phyloP scores from a whole-genome alignment of 768 basidiomycete species.

The Termitomyces sp. region DNA sequence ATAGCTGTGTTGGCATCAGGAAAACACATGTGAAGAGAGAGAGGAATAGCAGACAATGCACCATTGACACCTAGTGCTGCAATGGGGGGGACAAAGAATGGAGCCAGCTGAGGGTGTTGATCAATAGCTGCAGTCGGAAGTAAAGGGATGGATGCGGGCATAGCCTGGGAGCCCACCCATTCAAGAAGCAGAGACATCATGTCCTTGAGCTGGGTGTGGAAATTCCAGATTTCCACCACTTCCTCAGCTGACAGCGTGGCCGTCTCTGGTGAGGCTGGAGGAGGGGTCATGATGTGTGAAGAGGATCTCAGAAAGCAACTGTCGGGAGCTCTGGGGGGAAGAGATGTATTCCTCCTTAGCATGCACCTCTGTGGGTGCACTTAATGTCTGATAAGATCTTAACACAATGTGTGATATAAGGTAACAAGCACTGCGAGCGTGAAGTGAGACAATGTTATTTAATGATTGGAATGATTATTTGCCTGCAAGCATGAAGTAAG shows the following conservation, averaged over 20 bases:
- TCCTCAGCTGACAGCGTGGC: background rate
- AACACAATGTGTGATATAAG: too few relatives aligned
- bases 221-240: background rate
- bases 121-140: too few relatives aligned
- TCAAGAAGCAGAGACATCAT: background rate
- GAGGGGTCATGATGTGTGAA: background rate
- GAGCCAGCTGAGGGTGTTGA: background rate
- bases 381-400: too few relatives aligned
- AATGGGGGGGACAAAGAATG: background rate
- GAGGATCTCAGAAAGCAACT: background rate
- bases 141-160: too few relatives aligned
- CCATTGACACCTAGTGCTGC: too few relatives aligned
- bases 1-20: too few relatives aligned
- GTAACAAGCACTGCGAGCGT: too few relatives aligned
- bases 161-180: background rate
- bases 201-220: background rate
- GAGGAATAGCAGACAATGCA: background rate
- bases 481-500: too few relatives aligned
- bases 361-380: too few relatives aligned
- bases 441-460: too few relatives aligned
- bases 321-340: background rate
- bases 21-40: too few relatives aligned
- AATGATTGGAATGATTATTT: too few relatives aligned
- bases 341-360: background rate
- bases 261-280: background rate